These are phyloP conservation scores for Trichoderma sp. DNA, from an alignment of 2,329 filamentous ascomycete species.

Conservation along the genomic window DNA sequence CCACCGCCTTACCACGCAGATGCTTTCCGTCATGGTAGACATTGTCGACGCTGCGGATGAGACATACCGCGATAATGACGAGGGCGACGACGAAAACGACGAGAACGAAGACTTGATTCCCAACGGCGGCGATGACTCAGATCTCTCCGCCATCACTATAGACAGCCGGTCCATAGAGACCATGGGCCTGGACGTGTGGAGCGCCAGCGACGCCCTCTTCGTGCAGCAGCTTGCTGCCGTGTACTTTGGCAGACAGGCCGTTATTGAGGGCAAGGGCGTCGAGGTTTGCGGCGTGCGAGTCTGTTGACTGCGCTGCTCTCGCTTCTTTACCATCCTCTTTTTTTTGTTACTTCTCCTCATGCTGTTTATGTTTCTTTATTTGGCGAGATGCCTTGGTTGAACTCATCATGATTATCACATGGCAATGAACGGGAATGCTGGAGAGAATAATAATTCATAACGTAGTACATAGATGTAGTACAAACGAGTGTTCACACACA, in stretches of 20 bases:
- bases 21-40: constrained; percentile 61
- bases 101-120: constrained; percentile 31
- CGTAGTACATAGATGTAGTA: constrained; percentile 12
- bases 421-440: not conserved
- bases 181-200: constrained; percentile 80
- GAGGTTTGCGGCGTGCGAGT: constrained; percentile 73
- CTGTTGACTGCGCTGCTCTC: constrained; percentile 43
- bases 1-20: constrained; percentile 68
- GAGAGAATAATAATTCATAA: not conserved
- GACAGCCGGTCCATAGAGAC: constrained; percentile 63
- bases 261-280: constrained; percentile 66
- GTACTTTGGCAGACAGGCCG: constrained; percentile 65
- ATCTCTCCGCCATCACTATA: constrained; percentile 49
- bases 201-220: constrained; percentile 66
- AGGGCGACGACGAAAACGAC: constrained; percentile 36
- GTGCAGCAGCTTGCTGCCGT: constrained; percentile 58
- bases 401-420: not conserved
- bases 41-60: constrained; percentile 53
- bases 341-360: not conserved
- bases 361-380: not conserved
- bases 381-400: not conserved
- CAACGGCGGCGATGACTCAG: constrained; percentile 32
- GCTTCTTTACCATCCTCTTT: too few relatives aligned
- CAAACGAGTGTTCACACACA: constrained; percentile 9
- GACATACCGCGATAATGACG: constrained; percentile 34